Evolutionary conservation across 768 basidiomycete species (phyloP), one percentile per base, ranked within the genome.

Genomic region (Cytidiella melzeri): DNA sequence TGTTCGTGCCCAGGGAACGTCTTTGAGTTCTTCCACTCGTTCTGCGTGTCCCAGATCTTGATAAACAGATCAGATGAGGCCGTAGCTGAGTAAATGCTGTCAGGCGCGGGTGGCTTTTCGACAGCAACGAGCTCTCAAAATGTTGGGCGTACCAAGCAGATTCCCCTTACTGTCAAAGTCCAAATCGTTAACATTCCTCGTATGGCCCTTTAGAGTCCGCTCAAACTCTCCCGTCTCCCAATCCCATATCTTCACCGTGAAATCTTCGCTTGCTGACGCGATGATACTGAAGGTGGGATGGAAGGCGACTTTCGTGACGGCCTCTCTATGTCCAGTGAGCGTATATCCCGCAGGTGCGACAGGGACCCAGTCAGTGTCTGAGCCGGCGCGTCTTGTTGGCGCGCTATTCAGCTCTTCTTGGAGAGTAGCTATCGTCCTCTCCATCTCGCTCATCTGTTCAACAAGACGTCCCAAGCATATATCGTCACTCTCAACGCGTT

Each of bases 151-250:
- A 91, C 92, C 91, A 56, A 93, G 70, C 23, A 87, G 65, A 56
- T 80, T 81, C 27, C 92, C 92, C 69, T 88, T 91, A 52, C 81
- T 79, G 66, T 94, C 90, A 61, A 86, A 95, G 64, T 92, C 87
- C 47, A 88, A 81, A 67, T 93, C 92, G 63, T 80, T 81, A 24
- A 94, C 84, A 18, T 84, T 80, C 63, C 88, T 90, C 27, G 92
- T 94, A 70, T 95, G 92, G 5, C 92, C 89, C 67, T 93, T 94
- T 51, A 94, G 67, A 9, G 92, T 94, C 55, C 90, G 70, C 66
- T 95, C 92, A 64, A 92, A 87, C 57, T 94, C 92, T 37, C 92
- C 92, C 25, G 87, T 86, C 64, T 95, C 92, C 92, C 92, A 95
- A 59, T 95, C 92, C 92, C 92, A 94, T 41, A 94, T 83, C 73